Base-by-base conservation (phyloP, 768 basidiomycete genomes). In the Porphyrellus cyaneotinctus region DNA sequence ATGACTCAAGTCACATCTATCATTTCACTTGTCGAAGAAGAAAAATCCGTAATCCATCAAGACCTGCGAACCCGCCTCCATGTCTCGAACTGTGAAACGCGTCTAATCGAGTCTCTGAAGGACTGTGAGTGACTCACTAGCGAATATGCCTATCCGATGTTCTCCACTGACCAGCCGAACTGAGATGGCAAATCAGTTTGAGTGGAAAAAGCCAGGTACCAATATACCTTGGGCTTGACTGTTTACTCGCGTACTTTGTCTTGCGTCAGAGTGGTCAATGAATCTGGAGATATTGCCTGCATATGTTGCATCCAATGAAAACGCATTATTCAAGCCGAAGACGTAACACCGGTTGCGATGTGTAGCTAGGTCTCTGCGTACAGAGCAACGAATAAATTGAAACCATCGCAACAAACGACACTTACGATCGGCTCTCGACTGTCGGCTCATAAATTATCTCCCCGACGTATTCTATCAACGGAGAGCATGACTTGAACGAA, bases 261-360 rank as follows among this genome's bases (percentile, higher is more conserved):
- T 17, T 41, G 56, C 45, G 53, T 52, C 43, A 42, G 58, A 20
- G 71, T 90, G 87, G 59, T 91, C 86, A 48, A 89, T 80, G 58
- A 82, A 88, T 14, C 86, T 74, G n/a, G 85, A 73, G 36, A 75
- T 72, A 52, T 88, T 88, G 5, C 85, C 87, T 1, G 71, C 76
- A 32, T 70, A 73, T 17, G 75, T 66, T 28, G 79, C 72, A 62
- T 90, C 88, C n/a, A 88, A 59, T 9, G 75, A 70, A 26, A 76
- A 59, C 0, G 66, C 64, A 0, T 62, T 38, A 57, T 84, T 79
- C 45, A 89, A 63, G 18, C 70, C 71, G 53, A 86, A 89, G 10
- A 82, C 73, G 55, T 91, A 91, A 53, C 77, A 83, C 36, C 85
- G 77, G 6, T 72, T 64, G 33, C 78, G 73, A 53, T 85, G 78